Evolutionary conservation across 2,329 filamentous ascomycete genomes (phyloP).

Genomic region (Sporothrix globosa): DNA sequence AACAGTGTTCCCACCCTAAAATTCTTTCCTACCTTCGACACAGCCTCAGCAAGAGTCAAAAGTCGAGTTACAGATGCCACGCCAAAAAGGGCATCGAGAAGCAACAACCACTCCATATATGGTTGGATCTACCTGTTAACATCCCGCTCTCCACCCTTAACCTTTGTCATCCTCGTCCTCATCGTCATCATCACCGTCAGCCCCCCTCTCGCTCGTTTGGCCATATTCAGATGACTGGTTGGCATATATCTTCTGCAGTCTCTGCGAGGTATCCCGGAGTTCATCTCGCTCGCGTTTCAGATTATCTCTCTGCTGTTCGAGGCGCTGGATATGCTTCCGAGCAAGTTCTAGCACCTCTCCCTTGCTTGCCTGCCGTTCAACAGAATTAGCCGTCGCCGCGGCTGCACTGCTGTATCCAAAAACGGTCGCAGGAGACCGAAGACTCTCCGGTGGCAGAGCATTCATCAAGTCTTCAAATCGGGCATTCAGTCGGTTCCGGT

Average conservation of each 20-base stretch:
- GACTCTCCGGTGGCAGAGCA: conserved; percentile 35
- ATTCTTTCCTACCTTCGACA: too few relatives aligned
- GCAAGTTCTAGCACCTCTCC: conserved; percentile 46
- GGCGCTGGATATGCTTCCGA: conserved; percentile 42
- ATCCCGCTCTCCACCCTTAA: neutral
- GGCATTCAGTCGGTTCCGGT: conserved; percentile 36
- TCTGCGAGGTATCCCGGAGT: conserved; percentile 35
- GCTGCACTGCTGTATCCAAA: conserved; percentile 12
- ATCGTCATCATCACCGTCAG: neutral
- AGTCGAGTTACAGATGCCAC: too few relatives aligned
- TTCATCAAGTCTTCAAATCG: conserved; percentile 36
- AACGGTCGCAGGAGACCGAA: neutral
- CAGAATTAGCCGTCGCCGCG: conserved; percentile 27
- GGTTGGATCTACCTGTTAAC: too few relatives aligned
- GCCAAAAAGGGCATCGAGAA: neutral
- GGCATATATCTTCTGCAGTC: conserved; percentile 32
- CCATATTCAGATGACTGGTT: neutral
- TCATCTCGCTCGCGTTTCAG: conserved; percentile 42
- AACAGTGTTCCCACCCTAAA: too few relatives aligned
- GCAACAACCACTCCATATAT: neutral
- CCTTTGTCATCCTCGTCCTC: neutral
- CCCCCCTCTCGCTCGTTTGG: neutral
- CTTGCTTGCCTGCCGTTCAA: conserved; percentile 44
- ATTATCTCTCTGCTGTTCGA: conserved; percentile 42
- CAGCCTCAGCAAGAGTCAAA: too few relatives aligned